Percentiles rank a stretch among this genome's conserved stretches.
phyloP scores from a whole-genome alignment of 2,329 filamentous ascomycete species.

The Xylaria sp. region DNA sequence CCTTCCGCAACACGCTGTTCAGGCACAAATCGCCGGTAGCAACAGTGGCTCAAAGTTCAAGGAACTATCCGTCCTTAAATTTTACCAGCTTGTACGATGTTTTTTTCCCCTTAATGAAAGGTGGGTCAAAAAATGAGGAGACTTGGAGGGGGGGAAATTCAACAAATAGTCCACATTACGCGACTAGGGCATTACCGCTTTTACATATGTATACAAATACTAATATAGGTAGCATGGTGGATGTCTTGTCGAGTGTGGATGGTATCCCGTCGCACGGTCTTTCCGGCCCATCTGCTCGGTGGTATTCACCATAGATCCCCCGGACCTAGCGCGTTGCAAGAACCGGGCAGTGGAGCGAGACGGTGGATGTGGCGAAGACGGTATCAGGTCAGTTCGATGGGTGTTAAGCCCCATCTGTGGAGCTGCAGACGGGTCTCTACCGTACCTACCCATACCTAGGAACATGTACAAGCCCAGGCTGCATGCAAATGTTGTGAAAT shows the following conservation, averaged over 20 bases:
- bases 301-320: slow-evolving; percentile 27
- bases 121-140: slow-evolving; percentile 24
- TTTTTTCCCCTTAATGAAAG: slow-evolving; percentile 10
- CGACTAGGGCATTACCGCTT: background rate
- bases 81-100: slow-evolving; percentile 11
- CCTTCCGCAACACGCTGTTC: slow-evolving; percentile 9
- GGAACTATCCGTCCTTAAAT: slow-evolving; percentile 10
- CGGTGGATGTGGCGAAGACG: slow-evolving; percentile 12
- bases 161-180: slow-evolving; percentile 9
- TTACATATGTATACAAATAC: slow-evolving; percentile 15
- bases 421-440: slow-evolving; percentile 21
- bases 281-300: slow-evolving; percentile 28
- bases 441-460: slow-evolving; percentile 10
- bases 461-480: slow-evolving; percentile 11
- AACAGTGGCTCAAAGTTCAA: slow-evolving; percentile 4
- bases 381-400: slow-evolving; percentile 9
- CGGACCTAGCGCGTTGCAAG: slow-evolving; percentile 19
- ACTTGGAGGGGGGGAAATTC: background rate
- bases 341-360: slow-evolving; percentile 20
- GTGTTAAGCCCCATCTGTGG: slow-evolving; percentile 19
- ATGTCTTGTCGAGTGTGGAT: slow-evolving; percentile 6
- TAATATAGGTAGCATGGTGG: background rate
- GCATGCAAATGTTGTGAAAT: slow-evolving; percentile 17
- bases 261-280: slow-evolving; percentile 16
- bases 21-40: slow-evolving; percentile 15